Base-by-base conservation (phyloP, 2,329 filamentous ascomycete species). In the Trichoderma aggressivum region DNA sequence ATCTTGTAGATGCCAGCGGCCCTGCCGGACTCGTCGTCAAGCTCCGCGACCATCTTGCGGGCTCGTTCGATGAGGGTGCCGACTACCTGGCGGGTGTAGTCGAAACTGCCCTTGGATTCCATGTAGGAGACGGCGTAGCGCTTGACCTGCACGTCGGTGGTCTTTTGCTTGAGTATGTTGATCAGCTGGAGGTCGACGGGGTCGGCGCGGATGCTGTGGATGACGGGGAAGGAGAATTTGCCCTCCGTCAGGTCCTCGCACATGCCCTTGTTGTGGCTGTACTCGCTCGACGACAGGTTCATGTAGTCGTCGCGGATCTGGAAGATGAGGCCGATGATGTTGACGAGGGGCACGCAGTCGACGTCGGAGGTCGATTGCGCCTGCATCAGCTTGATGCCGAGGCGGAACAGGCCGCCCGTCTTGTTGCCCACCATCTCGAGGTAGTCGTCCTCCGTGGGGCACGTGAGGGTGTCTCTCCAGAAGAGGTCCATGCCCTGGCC, bases 181-280 rank as follows among this genome's bases (percentile, higher is more conserved):
- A 98, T 88, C 70, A 99, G 87, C 77, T 97, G 91, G 75, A 92
- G 85, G 78, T 94, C 92, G 34, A 84, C 82, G 21, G 89, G 92
- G 78, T 94, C 88, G 72, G 91, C 84, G 72, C 93, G 92, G 75
- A 98, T 97, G 80, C 92, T 92, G 83, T 98, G 95, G 77, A 98
- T 97, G 77, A 98, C 91, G 53, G 94, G 94, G 80, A 98, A 98
- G 30, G 92, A 95, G 84, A 98, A 98, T 86, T 98, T 98, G 74
- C 95, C 95, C 83, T 98, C 96, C 1, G 94, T 98, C 76, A 98
- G 83, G 81, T 98, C 96, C 84, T 98, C 95, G 81, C 93, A 97
- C 75, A 97, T 88, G 63, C 95, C 96, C 84, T 98, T 98, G 81
- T 97, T 95, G 74, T 91, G 86, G 47, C 90, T 90, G 84, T 98